Percentiles rank a stretch among this genome's conserved stretches.
Evolutionary conservation across 163 green algal species (phyloP).

Genomic region (Volvox carteri): DNA sequence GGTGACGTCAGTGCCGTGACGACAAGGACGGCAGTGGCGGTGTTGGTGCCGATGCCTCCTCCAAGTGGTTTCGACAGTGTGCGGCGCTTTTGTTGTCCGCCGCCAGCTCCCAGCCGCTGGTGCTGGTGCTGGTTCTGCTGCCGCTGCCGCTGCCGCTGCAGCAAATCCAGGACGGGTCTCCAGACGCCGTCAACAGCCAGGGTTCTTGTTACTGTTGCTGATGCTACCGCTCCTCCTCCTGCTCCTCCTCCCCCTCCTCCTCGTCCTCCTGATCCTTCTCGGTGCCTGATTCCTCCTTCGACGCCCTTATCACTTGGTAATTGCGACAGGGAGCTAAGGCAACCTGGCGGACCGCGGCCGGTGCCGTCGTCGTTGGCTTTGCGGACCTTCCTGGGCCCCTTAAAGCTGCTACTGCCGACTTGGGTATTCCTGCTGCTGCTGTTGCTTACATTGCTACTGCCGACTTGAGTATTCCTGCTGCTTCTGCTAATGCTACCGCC

Average conservation of each 20-base stretch:
- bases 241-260: neutral
- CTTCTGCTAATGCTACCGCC: neutral
- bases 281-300: too few relatives aligned
- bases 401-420: too few relatives aligned
- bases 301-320: too few relatives aligned
- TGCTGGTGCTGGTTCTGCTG: too few relatives aligned
- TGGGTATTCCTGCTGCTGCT: neutral
- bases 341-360: neutral
- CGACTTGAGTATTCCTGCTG: neutral
- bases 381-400: too few relatives aligned
- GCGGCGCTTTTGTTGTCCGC: neutral
- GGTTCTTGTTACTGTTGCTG: neutral
- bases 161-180: neutral
- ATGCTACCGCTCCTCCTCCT: neutral
- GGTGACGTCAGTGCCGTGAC: neutral
- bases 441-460: neutral
- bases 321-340: too few relatives aligned
- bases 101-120: too few relatives aligned
- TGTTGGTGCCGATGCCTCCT: too few relatives aligned
- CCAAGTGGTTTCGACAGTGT: neutral
- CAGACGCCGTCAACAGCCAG: neutral
- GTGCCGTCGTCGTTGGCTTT: neutral
- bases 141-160: neutral
- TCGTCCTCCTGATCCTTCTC: too few relatives aligned
- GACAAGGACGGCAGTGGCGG: too few relatives aligned